Percentiles rank a stretch among this genome's conserved stretches.
These are phyloP conservation scores for Scheffersomyces stipitis DNA, from an alignment of 805 yeast genomes.

Conservation along the genomic window DNA sequence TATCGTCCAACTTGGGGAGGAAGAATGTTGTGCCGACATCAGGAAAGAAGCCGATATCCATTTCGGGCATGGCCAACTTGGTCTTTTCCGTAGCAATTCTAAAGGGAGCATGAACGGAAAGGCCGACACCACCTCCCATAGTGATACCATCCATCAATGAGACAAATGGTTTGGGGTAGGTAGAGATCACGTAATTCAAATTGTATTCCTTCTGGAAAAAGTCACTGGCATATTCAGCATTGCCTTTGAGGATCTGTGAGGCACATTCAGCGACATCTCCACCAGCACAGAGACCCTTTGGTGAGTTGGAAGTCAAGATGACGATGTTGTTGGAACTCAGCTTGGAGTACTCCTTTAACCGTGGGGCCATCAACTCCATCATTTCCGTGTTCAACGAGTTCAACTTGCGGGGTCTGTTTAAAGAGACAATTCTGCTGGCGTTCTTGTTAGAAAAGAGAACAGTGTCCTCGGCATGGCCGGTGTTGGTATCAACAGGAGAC, in stretches of 20 bases:
- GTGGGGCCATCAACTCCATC: constrained; percentile 69
- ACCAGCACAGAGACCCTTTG: constrained; percentile 88
- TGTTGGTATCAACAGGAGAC: neutral
- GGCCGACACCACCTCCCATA: constrained; percentile 98
- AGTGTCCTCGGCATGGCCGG: constrained; percentile 40
- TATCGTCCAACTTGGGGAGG: constrained; percentile 77
- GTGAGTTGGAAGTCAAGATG: constrained; percentile 63
- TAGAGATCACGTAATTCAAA: constrained; percentile 73
- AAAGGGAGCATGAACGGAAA: constrained; percentile 87
- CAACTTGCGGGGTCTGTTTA: constrained; percentile 80
- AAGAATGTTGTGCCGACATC: constrained; percentile 95
- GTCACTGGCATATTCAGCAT: constrained; percentile 50
- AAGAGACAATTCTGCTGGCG: constrained; percentile 67
- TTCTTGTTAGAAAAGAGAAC: constrained; percentile 64
- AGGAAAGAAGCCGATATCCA: constrained; percentile 93
- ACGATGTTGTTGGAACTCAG: constrained; percentile 63
- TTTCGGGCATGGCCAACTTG: constrained; percentile 95
- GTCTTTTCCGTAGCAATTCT: constrained; percentile 92
- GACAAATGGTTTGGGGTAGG: constrained; percentile 86
- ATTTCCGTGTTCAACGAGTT: constrained; percentile 80
- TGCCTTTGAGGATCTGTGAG: constrained; percentile 48
- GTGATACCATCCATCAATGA: constrained; percentile 87
- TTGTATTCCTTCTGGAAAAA: constrained; percentile 82
- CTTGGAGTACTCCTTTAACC: constrained; percentile 74
- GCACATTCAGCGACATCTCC: constrained; percentile 92